Evolutionary conservation across 2,329 filamentous ascomycete species (phyloP).

Genomic region (Leptodontidium sp.): DNA sequence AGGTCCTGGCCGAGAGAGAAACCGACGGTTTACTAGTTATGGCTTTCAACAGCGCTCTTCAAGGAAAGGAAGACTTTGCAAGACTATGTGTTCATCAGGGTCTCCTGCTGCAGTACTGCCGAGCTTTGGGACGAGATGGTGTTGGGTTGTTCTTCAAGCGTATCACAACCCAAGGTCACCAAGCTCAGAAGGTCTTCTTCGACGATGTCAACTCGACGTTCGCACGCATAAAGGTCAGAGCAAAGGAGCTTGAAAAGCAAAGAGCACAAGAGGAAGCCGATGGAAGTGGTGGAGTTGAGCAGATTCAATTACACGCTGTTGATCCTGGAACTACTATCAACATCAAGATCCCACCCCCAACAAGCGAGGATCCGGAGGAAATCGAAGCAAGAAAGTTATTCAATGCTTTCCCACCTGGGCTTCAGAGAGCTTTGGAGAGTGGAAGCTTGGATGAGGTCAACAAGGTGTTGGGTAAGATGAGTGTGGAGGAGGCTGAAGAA

Average conservation of each 20-base stretch:
- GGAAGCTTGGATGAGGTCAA: conserved; percentile 91
- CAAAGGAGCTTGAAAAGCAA: conserved; percentile 55
- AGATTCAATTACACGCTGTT: conserved; percentile 96
- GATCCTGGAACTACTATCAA: conserved; percentile 92
- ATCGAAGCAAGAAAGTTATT: conserved; percentile 77
- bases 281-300: conserved; percentile 77
- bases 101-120: conserved; percentile 92
- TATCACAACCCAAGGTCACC: conserved; percentile 87
- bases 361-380: conserved; percentile 70
- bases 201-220: conserved; percentile 95
- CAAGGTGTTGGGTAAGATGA: conserved; percentile 87
- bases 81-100: conserved; percentile 93
- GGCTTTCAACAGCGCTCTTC: conserved; percentile 88
- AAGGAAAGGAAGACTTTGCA: conserved; percentile 77
- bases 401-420: conserved; percentile 80
- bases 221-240: conserved; percentile 77
- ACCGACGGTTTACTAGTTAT: conserved; percentile 90
- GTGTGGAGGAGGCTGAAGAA: conserved; percentile 85
- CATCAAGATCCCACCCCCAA: conserved; percentile 78
- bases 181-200: conserved; percentile 88
- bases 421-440: conserved; percentile 85
- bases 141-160: conserved; percentile 95
- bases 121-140: conserved; percentile 86
- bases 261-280: conserved; percentile 62
- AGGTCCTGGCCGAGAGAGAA: conserved; percentile 83